Evolutionary conservation across 257 asterid species (phyloP), one percentile per base, ranked within the genome.

Genomic region (Oldenlandia corymbosa): DNA sequence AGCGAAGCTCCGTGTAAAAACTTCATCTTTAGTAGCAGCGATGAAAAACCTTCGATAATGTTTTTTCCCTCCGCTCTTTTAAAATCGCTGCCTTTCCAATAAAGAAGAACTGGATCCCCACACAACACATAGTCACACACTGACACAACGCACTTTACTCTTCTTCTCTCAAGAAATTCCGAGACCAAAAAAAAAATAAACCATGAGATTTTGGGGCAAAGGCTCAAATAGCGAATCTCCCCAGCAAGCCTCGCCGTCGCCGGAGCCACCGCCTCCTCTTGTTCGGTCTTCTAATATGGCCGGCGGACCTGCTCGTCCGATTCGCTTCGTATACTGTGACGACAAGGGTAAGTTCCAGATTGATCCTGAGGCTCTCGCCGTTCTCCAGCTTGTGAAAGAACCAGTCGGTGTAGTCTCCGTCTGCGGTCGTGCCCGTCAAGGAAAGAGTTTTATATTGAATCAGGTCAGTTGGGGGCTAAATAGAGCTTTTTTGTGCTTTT

Each of bases 361-460:
- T 79, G 94, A 90, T 83, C 97, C 96, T 0, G 99, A 93, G 78
- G 97, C 99, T 45, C 83, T 90, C 59, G 95, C 94, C 36, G 70
- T 90, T 67, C 99, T 93, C 61, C 99, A 90, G 78, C 76, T 93
- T 58, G 94, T 90, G 45, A 93, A 93, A 77, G 94, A 84, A 59
- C 99, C 99, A 10, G 87, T 93, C 2, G 97, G 97, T 5, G 90
- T 93, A 48, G 99, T 93, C 46, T 90, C 99, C 55, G 99, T 93
- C 1, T 93, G 99, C 45, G 99, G 99, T 37, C 99, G 99, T 41
- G 97, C 97, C 64, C 95, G 96, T n/a, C 99, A 93, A 70, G 99
- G 99, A 65, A 93, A 93, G 83, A 93, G 99, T 76, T 90, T 68
- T 49, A 81, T 93, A 61, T 65, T 93, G 16, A 93, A 93, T 77